A percentile compares a stretch with the other conserved stretches of the same genome.
phyloP scores from a whole-genome alignment of 2,329 filamentous ascomycete species.

The Clonostachys solani region DNA sequence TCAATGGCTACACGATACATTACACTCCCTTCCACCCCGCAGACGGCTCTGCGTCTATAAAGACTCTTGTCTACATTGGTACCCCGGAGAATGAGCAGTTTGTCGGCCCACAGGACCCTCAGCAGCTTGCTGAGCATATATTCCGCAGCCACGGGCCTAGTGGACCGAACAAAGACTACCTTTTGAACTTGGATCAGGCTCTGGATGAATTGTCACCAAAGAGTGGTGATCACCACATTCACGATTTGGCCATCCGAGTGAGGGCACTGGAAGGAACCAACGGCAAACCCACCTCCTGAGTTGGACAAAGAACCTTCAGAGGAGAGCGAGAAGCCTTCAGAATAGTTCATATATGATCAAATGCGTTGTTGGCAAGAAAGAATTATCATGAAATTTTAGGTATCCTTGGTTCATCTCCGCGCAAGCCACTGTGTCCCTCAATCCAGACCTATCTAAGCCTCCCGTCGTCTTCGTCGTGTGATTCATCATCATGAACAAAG shows the following conservation, averaged over 20 bases:
- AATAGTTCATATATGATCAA: no score
- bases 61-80: conserved; percentile 84
- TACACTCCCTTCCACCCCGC: conserved; percentile 74
- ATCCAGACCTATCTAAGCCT: no score
- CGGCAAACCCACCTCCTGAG: no score
- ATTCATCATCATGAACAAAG: no score
- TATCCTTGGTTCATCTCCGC: no score
- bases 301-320: no score
- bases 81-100: conserved; percentile 93
- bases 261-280: conserved; percentile 43
- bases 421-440: no score
- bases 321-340: no score
- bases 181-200: conserved; percentile 74
- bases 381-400: no score
- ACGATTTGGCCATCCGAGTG: conserved; percentile 72
- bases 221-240: conserved; percentile 79
- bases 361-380: no score
- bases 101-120: conserved; percentile 75
- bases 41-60: conserved; percentile 33
- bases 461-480: no score
- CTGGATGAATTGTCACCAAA: conserved; percentile 69
- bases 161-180: conserved; percentile 85
- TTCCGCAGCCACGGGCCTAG: conserved; percentile 73
- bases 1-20: conserved; percentile 95
- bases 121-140: conserved; percentile 77